These are phyloP conservation scores for Populus trichocarpa DNA, from an alignment of 441 rosid species.

Conservation along the genomic window DNA sequence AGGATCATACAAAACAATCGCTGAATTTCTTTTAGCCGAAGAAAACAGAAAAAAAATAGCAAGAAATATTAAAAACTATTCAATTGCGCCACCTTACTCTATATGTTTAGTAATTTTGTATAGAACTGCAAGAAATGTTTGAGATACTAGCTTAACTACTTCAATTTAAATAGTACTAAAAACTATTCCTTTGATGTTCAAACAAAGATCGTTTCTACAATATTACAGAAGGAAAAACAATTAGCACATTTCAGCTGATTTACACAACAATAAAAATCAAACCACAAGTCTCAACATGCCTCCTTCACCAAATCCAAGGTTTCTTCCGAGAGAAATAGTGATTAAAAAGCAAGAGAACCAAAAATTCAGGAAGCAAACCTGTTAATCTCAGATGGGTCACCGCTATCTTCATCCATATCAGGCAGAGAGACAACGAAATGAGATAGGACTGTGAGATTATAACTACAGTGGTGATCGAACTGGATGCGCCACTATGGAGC, in stretches of 20 bases:
- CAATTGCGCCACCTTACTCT: too few relatives aligned
- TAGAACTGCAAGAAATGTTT: neutral
- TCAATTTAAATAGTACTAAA: neutral
- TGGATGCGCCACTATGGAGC: neutral
- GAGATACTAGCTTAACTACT: neutral
- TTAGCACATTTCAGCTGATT: neutral
- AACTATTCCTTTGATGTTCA: neutral
- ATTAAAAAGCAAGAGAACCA: neutral
- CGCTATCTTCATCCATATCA: conserved; percentile 30
- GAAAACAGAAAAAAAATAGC: neutral
- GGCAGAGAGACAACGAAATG: neutral
- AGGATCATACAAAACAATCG: neutral
- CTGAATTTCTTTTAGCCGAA: neutral
- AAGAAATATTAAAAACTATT: neutral
- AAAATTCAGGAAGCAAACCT: conserved; percentile 26
- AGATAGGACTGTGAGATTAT: neutral
- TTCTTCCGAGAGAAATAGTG: neutral
- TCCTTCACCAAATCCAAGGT: neutral
- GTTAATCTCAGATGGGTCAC: conserved; percentile 12
- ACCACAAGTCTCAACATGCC: neutral
- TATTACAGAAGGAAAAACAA: neutral
- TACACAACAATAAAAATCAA: neutral
- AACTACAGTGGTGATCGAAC: neutral
- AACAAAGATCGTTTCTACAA: neutral
- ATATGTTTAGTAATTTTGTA: neutral